phyloP scores from a whole-genome alignment of 148 eudicot genomes.

The Diospyros kaki region DNA sequence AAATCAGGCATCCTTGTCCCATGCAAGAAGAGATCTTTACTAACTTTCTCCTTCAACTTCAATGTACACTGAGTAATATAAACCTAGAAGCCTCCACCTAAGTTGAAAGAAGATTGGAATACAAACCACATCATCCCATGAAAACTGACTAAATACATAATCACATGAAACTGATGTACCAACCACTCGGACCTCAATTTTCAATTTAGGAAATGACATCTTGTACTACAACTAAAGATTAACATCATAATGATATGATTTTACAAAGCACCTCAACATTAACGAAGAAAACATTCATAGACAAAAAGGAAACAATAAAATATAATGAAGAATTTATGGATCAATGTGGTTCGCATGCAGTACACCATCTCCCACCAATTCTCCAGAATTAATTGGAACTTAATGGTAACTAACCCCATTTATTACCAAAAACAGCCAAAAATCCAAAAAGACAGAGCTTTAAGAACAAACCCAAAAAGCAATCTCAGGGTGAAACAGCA shows the following conservation, averaged over 20 bases:
- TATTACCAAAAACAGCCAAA: neutral
- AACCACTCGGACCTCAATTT: neutral
- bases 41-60: slow-evolving; percentile 8
- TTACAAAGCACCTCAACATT: neutral
- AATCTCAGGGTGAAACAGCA: neutral
- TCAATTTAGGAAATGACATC: neutral
- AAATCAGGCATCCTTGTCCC: slow-evolving; percentile 37
- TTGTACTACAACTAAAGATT: neutral
- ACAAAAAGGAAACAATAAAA: neutral
- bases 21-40: slow-evolving; percentile 22
- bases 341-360: neutral
- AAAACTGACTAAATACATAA: neutral
- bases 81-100: neutral
- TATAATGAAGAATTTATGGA: neutral
- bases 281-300: neutral
- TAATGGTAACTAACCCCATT: neutral
- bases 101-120: neutral
- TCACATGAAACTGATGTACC: neutral
- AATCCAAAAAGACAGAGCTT: neutral
- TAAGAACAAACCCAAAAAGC: slow-evolving; percentile 1
- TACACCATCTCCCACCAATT: too few species aligned
- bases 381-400: neutral
- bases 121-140: neutral
- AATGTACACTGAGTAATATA: neutral
- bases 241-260: neutral